Percentiles rank a stretch among this genome's conserved stretches.
phyloP scores from a whole-genome alignment of 2,329 filamentous ascomycete species.

The Aspergillus oerlinghausenensis region DNA sequence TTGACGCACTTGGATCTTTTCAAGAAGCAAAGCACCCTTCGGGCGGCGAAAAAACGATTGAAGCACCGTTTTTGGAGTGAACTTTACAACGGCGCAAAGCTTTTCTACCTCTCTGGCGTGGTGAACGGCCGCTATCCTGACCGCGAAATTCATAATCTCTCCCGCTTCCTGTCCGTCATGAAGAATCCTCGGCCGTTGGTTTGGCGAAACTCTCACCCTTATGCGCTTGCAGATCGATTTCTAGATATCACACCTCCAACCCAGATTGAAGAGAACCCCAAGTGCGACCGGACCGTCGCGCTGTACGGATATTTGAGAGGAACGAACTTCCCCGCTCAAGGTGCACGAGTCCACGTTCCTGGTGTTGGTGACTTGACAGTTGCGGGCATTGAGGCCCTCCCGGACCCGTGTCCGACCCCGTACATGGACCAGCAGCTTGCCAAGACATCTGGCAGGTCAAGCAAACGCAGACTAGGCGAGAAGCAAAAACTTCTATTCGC shows the following conservation, averaged over 20 bases:
- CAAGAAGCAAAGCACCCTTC: constrained; percentile 84
- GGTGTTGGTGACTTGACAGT: constrained; percentile 87
- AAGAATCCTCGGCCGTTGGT: constrained; percentile 96
- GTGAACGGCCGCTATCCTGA: constrained; percentile 96
- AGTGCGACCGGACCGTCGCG: constrained; percentile 85
- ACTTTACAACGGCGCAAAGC: constrained; percentile 90
- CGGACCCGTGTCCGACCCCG: constrained; percentile 93
- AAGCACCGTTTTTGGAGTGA: constrained; percentile 98
- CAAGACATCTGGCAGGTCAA: constrained; percentile 77
- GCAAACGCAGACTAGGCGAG: constrained; percentile 77
- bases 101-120: constrained; percentile 95
- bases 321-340: constrained; percentile 83
- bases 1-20: constrained; percentile 95
- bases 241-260: constrained; percentile 93
- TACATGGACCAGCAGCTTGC: constrained; percentile 82
- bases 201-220: constrained; percentile 95
- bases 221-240: constrained; percentile 88
- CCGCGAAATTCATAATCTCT: constrained; percentile 91
- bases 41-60: constrained; percentile 89
- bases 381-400: constrained; percentile 75
- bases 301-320: constrained; percentile 91
- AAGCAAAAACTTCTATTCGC: constrained; percentile 96
- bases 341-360: constrained; percentile 85
- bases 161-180: constrained; percentile 95
- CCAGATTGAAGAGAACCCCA: constrained; percentile 78